Evolutionary conservation across 306 rosid species (phyloP), one percentile per base, ranked within the genome.

Genomic region (Ammopiptanthus mongolicus): DNA sequence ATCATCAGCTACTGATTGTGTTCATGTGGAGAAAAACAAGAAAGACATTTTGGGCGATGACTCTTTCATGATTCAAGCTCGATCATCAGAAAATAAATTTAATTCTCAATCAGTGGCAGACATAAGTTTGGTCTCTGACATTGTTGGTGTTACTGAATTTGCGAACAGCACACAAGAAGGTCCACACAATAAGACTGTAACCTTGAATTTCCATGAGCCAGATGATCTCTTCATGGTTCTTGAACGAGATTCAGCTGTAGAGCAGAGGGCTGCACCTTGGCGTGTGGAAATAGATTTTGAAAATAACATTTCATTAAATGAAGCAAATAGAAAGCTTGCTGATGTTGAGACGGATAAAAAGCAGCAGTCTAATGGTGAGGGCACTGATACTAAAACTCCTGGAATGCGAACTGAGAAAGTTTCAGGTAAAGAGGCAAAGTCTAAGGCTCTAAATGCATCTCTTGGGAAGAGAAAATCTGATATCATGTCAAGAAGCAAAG

Each of bases 181-280:
- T 75, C 80, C 85, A 21, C 72, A 58, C 25, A 84, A 78, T 21
- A 85, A 83, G 84, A 80, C 85, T 77, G 91, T 78, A 73, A 61
- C 74, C 14, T 65, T 62, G 22, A 74, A 57, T 46, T 56, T 81
- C 37, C 88, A 78, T 25, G 98, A 92, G 77, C 98, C 99, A 1
- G 93, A 92, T 69, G 99, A 95, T 84, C 96, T 95, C 78, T 89
- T 77, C 86, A 92, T 96, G 97, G 73, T 90, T 88, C 98, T 96
- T 69, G 99, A 90, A 15, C 96, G 99, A 41, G 89, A 84, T 75
- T 83, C 91, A 28, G 77, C 88, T 8, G 74, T 74, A 57, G 89
- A 86, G 74, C 93, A 76, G 63, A 76, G 60, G 53, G 78, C 78
- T 46, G 63, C 87, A 57, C 80, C 96, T 22, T 96, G 92, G 99